Base-by-base conservation (phyloP, 176 grass and related monocot species). In the Cenchrus americanus region DNA sequence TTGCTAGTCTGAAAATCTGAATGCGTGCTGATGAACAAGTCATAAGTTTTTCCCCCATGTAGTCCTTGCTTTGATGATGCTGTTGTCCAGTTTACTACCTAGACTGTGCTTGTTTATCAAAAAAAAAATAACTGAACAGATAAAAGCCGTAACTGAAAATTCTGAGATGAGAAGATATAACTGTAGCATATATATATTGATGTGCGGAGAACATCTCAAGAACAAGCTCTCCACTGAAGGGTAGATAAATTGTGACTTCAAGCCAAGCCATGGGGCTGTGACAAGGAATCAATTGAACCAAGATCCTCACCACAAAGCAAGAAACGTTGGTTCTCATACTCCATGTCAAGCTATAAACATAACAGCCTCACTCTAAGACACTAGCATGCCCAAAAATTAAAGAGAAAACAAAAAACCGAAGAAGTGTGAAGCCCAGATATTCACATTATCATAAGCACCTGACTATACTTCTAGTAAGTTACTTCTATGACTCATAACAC, bases 341-440 rank as follows among this genome's bases (percentile, higher is more conserved):
- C 46, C 65, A 86, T 86, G 78, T 71, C 26, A 78, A 66, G 1
- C 78, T 86, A 86, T 86, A 65, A 86, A 86, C 83, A 86, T 72
- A 82, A 86, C 83, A 86, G 32, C 61, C 83, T 86, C 41, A 58
- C 30, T 49, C 55, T 59, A 66, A 19, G 58, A 66, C 70, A 75
- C 62, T 65, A 22, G 13, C 63, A 67, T 66, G 67, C 47, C 52
- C 42, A 23, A 77, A 73, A 74, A 14, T 15, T 26, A 6, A 48
- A 82, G 62, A 11, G 6, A 34, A 6, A 64, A n/a, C 2, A 8
- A 27, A 9, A 55, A 3, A 22, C 0, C 10, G 8, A 26, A 71
- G 23, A 69, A 82, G 18, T 10, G 40, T 78, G 26, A 80, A 80
- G 65, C 42, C 76, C 59, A 68, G 69, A 52, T 85, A 85, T 89